Percentiles rank a stretch among this genome's conserved stretches.
Conservation (phyloP, 495 filamentous ascomycete species). For the Penicillium samsonianum region DNA sequence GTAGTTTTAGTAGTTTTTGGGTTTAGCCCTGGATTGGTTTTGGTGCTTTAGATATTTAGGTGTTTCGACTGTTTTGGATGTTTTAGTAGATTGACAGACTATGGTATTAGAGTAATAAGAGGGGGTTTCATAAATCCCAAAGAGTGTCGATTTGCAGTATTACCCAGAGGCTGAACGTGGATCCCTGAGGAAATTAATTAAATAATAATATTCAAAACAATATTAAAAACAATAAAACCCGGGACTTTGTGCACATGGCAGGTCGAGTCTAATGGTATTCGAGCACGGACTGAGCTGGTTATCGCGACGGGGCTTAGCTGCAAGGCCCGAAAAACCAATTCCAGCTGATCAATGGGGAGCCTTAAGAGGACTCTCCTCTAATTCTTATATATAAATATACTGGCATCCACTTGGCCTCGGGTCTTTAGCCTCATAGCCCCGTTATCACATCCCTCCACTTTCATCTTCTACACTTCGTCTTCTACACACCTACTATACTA, state of each 20-base stretch:
- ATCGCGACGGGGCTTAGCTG: slow-evolving; percentile 42
- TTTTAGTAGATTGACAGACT: background rate
- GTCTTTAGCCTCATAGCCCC: slow-evolving; percentile 8
- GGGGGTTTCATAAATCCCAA: background rate
- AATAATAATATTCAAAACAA: too few relatives aligned
- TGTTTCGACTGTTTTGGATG: background rate
- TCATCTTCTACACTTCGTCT: slow-evolving; percentile 1
- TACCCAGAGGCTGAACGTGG: slow-evolving; percentile 11
- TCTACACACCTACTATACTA: too few relatives aligned
- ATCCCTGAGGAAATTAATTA: slow-evolving; percentile 8
- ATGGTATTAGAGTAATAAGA: too few relatives aligned
- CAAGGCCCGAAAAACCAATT: slow-evolving; percentile 22
- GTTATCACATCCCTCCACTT: background rate
- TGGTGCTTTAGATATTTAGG: background rate
- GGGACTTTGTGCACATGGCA: slow-evolving; percentile 19
- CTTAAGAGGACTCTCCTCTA: too few relatives aligned
- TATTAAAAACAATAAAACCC: slow-evolving; percentile 6
- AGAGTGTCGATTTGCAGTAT: background rate
- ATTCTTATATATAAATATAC: slow-evolving; percentile 33
- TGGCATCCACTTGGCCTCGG: slow-evolving; percentile 18
- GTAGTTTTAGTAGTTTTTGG: background rate
- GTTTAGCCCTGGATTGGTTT: background rate
- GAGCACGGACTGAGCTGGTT: slow-evolving; percentile 34
- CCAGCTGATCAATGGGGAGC: slow-evolving; percentile 33
- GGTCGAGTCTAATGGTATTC: slow-evolving; percentile 18